These are phyloP conservation scores for Brassica napus DNA, from an alignment of 345 rosid species.

Conservation along the genomic window Da-Ae NC_063444.1:21325501-21326000, in stretches of 20 bases:
- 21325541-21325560: not conserved
- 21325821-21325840: constrained; percentile 74
- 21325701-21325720: not conserved
- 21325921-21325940: not conserved
- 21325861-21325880: constrained; percentile 5
- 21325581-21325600: not conserved
- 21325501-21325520: too few relatives aligned
- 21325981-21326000: constrained; percentile 70
- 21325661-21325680: constrained; percentile 6
- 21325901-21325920: not conserved
- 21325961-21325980: constrained; percentile 83
- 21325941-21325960: constrained; percentile 78
- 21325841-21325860: constrained; percentile 76
- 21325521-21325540: not conserved
- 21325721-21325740: constrained; percentile 1
- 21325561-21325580: not conserved
- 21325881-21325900: not conserved
- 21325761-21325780: not conserved
- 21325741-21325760: constrained; percentile 4
- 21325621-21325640: not conserved
- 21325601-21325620: not conserved
- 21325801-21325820: constrained; percentile 63
- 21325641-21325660: not conserved
- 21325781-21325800: constrained; percentile 46
- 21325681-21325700: not conserved